These are phyloP conservation scores for Rhizophagus prolifer DNA, from an alignment of 192 early-diverging fungal species.

Conservation along the genomic window DNA sequence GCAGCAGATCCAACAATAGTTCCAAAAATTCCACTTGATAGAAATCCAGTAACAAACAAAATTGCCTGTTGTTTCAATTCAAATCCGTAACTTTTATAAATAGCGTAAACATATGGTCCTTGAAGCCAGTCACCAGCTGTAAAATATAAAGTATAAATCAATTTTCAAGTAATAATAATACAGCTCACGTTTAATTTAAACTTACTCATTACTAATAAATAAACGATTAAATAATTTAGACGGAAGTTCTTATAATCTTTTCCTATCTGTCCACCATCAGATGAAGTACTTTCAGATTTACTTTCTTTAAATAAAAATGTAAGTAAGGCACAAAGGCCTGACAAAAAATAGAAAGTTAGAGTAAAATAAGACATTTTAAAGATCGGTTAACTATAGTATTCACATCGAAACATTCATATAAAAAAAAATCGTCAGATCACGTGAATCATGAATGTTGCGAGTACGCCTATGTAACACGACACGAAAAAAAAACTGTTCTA, in stretches of 20 bases:
- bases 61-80: conserved; percentile 59
- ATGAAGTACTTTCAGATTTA: neutral
- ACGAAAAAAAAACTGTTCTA: too few species aligned
- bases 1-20: conserved; percentile 69
- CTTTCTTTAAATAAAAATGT: neutral
- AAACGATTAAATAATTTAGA: conserved; percentile 32
- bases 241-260: conserved; percentile 27
- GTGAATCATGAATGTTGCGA: too few species aligned
- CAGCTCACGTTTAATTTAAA: neutral
- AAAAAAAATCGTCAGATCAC: too few species aligned
- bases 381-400: too few species aligned
- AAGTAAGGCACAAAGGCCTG: neutral
- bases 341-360: neutral
- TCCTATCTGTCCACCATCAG: neutral
- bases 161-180: neutral
- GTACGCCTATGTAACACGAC: too few species aligned
- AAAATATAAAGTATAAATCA: neutral
- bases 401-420: too few species aligned
- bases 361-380: neutral
- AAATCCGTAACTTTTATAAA: conserved; percentile 64
- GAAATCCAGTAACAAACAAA: conserved; percentile 72
- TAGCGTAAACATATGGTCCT: conserved; percentile 64
- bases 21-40: conserved; percentile 68
- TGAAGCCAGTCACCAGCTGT: conserved; percentile 54
- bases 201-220: conserved; percentile 37